Evolutionary conservation across 2,329 filamentous ascomycete genomes (phyloP).

Genomic region (Xylariales sp.): DNA sequence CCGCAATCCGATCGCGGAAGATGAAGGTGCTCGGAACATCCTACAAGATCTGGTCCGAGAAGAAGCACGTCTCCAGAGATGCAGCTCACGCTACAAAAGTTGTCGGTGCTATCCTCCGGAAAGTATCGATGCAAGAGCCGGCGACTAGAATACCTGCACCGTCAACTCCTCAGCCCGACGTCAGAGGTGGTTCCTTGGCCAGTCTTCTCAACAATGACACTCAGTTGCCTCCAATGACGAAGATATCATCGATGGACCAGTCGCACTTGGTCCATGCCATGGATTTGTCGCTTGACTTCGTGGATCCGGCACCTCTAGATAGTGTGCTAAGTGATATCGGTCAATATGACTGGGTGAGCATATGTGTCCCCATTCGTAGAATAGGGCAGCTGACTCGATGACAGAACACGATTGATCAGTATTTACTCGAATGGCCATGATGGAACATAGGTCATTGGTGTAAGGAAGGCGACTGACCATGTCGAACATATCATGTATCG

Average conservation of each 20-base stretch:
- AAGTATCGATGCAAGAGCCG: slow-evolving; percentile 28
- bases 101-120: slow-evolving; percentile 37
- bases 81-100: slow-evolving; percentile 38
- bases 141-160: slow-evolving; percentile 14
- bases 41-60: slow-evolving; percentile 38
- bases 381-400: background rate
- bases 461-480: too few relatives aligned
- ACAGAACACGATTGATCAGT: slow-evolving; percentile 26
- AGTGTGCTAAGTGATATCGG: slow-evolving; percentile 29
- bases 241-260: slow-evolving; percentile 18
- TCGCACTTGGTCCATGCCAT: slow-evolving; percentile 18
- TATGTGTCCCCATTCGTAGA: background rate
- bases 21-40: slow-evolving; percentile 33
- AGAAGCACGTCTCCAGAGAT: slow-evolving; percentile 33
- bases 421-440: slow-evolving; percentile 12
- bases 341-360: slow-evolving; percentile 37
- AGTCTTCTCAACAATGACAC: slow-evolving; percentile 27
- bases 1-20: slow-evolving; percentile 29
- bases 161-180: slow-evolving; percentile 20
- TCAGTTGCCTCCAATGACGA: slow-evolving; percentile 16
- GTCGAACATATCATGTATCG: too few relatives aligned
- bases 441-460: too few relatives aligned
- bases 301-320: slow-evolving; percentile 32
- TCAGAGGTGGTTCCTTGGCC: slow-evolving; percentile 26
- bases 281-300: slow-evolving; percentile 25